These are phyloP conservation scores for Cornus florida DNA, from an alignment of 148 eudicot genomes.

Conservation along the genomic window DNA sequence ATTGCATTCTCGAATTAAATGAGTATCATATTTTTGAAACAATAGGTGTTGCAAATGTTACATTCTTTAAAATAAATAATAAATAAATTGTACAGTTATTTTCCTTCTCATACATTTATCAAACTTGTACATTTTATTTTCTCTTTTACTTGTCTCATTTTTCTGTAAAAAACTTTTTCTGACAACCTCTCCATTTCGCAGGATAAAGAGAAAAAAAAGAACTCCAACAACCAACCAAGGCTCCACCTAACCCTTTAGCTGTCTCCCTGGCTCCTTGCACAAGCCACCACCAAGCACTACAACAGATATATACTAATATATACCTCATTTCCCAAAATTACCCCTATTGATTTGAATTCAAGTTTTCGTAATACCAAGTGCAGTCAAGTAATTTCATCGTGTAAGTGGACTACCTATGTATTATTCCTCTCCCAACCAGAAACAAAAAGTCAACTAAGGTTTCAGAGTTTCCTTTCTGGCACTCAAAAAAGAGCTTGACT, in stretches of 20 bases:
- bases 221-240: slow-evolving; percentile 12
- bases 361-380: not conserved
- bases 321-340: not conserved
- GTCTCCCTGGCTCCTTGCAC: not conserved
- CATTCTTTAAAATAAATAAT: too few species aligned
- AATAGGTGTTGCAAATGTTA: too few species aligned
- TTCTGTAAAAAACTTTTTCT: too few species aligned
- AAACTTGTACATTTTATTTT: too few species aligned
- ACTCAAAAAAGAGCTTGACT: slow-evolving; percentile 7
- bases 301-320: not conserved
- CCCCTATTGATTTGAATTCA: slow-evolving; percentile 5
- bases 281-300: not conserved
- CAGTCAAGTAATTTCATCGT: not conserved
- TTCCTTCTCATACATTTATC: too few species aligned
- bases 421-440: not conserved
- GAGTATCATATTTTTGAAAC: too few species aligned
- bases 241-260: not conserved
- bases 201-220: not conserved
- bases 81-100: too few species aligned
- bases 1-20: too few species aligned
- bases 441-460: slow-evolving; percentile 21
- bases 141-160: too few species aligned
- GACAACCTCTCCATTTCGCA: not conserved
- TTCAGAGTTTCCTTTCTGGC: slow-evolving; percentile 4
- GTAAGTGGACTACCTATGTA: not conserved